phyloP scores from a whole-genome alignment of 2,329 filamentous ascomycete genomes.

The Colletotrichum godetiae region DNA sequence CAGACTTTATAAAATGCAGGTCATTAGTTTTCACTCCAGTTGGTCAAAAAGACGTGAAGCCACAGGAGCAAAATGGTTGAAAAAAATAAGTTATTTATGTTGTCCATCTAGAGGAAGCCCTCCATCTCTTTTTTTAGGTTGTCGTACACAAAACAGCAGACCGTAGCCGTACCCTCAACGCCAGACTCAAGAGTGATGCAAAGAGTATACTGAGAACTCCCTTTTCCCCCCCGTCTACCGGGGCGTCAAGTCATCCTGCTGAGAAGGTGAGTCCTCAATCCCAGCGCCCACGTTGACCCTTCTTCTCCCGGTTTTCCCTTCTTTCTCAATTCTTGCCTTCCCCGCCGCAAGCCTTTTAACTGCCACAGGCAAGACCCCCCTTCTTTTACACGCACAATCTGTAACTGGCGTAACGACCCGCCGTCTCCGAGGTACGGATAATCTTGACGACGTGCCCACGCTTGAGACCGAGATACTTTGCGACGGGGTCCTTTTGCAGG shows the following conservation, averaged over 20 bases:
- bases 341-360: background rate
- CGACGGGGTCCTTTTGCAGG: slow-evolving; percentile 90
- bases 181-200: slow-evolving; percentile 35
- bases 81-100: slow-evolving; percentile 22
- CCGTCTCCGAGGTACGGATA: slow-evolving; percentile 93
- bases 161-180: slow-evolving; percentile 35
- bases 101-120: slow-evolving; percentile 24
- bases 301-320: background rate
- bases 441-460: slow-evolving; percentile 98
- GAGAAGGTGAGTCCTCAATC: background rate
- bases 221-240: background rate
- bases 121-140: slow-evolving; percentile 20
- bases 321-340: background rate
- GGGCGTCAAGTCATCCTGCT: slow-evolving; percentile 10
- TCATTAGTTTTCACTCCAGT: too few relatives aligned
- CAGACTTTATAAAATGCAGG: background rate
- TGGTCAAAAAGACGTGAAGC: background rate
- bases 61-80: background rate
- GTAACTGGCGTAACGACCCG: slow-evolving; percentile 96
- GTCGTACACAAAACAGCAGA: slow-evolving; percentile 35
- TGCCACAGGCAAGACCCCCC: background rate
- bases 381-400: slow-evolving; percentile 71
- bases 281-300: background rate
- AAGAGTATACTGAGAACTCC: slow-evolving; percentile 28
- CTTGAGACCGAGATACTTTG: slow-evolving; percentile 89